Percentiles rank a stretch among this genome's conserved stretches.
These are phyloP conservation scores for Rhodotorula sp. DNA, from an alignment of 1,284 basidiomycete genomes.

Conservation along the genomic window DNA sequence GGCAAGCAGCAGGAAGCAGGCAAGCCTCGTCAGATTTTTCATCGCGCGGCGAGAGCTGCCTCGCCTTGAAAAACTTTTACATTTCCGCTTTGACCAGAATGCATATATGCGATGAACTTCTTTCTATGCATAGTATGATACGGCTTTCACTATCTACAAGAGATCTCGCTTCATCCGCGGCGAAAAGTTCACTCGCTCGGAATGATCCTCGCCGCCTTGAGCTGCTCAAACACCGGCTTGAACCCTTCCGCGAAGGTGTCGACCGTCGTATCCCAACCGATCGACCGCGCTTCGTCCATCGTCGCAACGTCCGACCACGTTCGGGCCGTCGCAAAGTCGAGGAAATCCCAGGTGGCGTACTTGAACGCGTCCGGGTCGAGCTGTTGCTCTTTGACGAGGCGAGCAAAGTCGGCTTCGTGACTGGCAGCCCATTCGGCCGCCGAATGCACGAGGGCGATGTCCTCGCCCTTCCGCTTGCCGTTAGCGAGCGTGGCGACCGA, in stretches of 20 bases:
- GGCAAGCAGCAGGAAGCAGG: no score
- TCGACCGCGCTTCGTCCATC: slow-evolving; percentile 7
- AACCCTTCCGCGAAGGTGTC: slow-evolving; percentile 5
- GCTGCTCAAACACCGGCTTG: slow-evolving; percentile 7
- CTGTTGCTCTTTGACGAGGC: background rate
- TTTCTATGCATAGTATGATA: background rate
- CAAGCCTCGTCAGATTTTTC: no score
- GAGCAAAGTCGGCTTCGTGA: background rate
- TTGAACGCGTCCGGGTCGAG: slow-evolving; percentile 3
- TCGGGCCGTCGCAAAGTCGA: slow-evolving; percentile 10
- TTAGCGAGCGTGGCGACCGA: background rate
- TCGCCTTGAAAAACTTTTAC: no score
- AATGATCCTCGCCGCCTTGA: slow-evolving; percentile 6
- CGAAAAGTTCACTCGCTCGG: background rate
- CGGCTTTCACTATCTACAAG: background rate
- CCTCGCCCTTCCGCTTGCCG: background rate
- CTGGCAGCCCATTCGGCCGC: background rate
- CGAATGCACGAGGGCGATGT: background rate
- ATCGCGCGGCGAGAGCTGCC: no score
- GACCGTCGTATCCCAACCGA: slow-evolving; percentile 1
- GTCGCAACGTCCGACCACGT: slow-evolving; percentile 9
- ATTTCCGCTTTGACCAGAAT: background rate
- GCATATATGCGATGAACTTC: background rate
- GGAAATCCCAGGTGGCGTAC: slow-evolving; percentile 21
- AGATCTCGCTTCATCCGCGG: background rate